A percentile compares a stretch with the other conserved stretches of the same genome.
phyloP scores from a whole-genome alignment of 768 basidiomycete species.

The Chlorophyllum brunneum region DNA sequence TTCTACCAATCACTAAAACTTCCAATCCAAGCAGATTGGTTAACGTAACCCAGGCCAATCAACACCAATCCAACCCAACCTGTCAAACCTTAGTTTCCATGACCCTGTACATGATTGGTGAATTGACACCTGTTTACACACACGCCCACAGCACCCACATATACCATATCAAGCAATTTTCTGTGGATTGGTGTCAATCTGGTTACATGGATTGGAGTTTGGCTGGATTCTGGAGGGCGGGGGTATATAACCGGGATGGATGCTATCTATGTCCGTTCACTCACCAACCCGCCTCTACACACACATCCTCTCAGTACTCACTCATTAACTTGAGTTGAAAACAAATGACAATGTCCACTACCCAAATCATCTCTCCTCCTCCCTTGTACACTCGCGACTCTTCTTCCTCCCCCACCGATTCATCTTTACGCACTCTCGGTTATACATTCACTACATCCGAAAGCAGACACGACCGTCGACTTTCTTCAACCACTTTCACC shows the following conservation, averaged over 20 bases:
- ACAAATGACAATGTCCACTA: neutral
- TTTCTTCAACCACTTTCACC: slow-evolving; percentile 26
- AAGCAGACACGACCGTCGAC: slow-evolving; percentile 35
- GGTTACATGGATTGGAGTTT: neutral
- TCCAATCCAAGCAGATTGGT: no score
- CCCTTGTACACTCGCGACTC: slow-evolving; percentile 11
- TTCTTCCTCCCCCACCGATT: neutral
- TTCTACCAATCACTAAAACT: no score
- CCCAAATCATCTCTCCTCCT: neutral
- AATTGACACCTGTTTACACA: slow-evolving; percentile 2
- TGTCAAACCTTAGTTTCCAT: no score
- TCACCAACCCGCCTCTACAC: neutral
- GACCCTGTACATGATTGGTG: no score
- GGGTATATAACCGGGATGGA: neutral
- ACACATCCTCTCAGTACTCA: no score
- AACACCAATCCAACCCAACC: no score
- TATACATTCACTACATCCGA: slow-evolving; percentile 34
- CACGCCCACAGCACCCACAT: neutral
- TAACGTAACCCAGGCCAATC: no score
- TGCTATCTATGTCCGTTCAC: neutral
- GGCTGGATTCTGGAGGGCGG: no score
- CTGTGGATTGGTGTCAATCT: neutral
- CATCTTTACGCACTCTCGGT: slow-evolving; percentile 22
- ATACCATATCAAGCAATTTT: neutral
- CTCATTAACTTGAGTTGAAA: no score